Conservation (phyloP, 371 early-diverging fungal species). For the Massospora cicadina region DNA sequence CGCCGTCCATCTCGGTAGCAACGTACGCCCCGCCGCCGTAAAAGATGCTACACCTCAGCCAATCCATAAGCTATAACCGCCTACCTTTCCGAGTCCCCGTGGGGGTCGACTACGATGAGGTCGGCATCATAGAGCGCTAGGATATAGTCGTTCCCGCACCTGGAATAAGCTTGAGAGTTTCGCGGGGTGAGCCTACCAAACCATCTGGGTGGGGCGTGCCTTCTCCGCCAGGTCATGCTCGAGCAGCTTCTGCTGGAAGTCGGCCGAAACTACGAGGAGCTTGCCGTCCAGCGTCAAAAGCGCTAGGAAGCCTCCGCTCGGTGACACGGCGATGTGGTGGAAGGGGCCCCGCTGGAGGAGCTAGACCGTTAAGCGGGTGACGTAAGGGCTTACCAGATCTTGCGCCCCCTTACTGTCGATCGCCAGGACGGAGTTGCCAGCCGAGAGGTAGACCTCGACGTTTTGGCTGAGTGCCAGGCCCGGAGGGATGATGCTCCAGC, state of each 20-base stretch:
- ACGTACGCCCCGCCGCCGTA: conserved; percentile 65
- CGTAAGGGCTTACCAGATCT: conserved; percentile 48
- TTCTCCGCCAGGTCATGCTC: conserved; percentile 31
- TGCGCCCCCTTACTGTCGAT: conserved; percentile 62
- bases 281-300: conserved; percentile 61
- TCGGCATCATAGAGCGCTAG: conserved; percentile 65
- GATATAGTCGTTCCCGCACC: conserved; percentile 93
- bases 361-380: conserved; percentile 17
- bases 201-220: background rate
- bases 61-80: conserved; percentile 3
- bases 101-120: conserved; percentile 79
- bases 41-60: conserved; percentile 24
- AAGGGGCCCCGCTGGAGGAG: conserved; percentile 80
- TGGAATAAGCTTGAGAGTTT: conserved; percentile 12
- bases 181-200: background rate
- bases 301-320: conserved; percentile 82
- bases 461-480: conserved; percentile 70
- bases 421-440: conserved; percentile 52
- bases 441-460: conserved; percentile 71
- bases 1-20: conserved; percentile 79
- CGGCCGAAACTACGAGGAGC: conserved; percentile 85
- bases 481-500: conserved; percentile 83
- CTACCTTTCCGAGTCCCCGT: conserved; percentile 74
- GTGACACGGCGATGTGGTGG: conserved; percentile 67
- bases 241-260: conserved; percentile 81